Evolutionary conservation across 441 rosid genomes (phyloP).

Genomic region (Croton laevigatus): DNA sequence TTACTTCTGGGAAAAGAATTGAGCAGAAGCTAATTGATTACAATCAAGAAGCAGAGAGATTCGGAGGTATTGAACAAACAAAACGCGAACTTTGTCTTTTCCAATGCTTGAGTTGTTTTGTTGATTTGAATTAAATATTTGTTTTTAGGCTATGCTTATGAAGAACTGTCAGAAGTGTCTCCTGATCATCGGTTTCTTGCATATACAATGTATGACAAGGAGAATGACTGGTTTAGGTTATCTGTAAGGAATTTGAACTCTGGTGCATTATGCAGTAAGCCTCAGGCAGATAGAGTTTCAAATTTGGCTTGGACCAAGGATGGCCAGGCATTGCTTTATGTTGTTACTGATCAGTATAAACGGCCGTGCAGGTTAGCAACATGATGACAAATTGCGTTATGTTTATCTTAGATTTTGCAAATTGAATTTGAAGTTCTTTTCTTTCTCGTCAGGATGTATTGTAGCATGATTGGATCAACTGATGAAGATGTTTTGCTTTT

Average conservation of each 20-base stretch:
- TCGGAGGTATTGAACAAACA: conserved; percentile 60
- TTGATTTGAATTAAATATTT: neutral
- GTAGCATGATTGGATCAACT: conserved; percentile 87
- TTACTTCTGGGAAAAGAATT: conserved; percentile 77
- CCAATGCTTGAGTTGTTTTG: conserved; percentile 1
- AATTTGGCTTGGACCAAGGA: conserved; percentile 88
- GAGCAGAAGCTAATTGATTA: conserved; percentile 95
- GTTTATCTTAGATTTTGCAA: conserved; percentile 4
- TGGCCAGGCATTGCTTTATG: conserved; percentile 86
- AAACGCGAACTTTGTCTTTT: neutral
- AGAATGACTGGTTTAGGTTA: conserved; percentile 72
- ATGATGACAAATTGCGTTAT: conserved; percentile 11
- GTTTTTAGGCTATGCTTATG: conserved; percentile 80
- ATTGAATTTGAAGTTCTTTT: conserved; percentile 10
- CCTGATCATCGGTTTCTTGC: conserved; percentile 93
- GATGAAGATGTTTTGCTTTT: conserved; percentile 84
- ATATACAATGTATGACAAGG: conserved; percentile 95
- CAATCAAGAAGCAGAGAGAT: conserved; percentile 89
- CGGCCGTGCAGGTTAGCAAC: conserved; percentile 63
- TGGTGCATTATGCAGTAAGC: conserved; percentile 89
- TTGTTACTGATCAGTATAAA: conserved; percentile 75
- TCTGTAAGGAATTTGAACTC: conserved; percentile 88
- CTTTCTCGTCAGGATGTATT: conserved; percentile 54
- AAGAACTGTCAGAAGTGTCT: conserved; percentile 88
- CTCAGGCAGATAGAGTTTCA: conserved; percentile 80